These are phyloP conservation scores for Coleophoma crateriformis DNA, from an alignment of 2,329 filamentous ascomycete genomes.

Conservation along the genomic window DNA sequence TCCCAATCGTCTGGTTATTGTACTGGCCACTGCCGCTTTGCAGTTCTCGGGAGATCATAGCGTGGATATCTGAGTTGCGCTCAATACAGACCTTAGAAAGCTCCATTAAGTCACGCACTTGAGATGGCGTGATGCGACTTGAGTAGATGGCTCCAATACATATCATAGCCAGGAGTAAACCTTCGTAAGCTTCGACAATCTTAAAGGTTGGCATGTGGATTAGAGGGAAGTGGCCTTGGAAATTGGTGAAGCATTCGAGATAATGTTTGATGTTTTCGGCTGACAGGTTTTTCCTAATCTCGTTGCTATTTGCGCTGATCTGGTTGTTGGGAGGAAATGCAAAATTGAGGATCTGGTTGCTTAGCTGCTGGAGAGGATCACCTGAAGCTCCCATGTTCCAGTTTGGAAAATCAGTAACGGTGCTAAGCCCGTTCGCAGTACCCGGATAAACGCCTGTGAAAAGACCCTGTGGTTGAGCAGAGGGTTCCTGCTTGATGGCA, in stretches of 20 bases:
- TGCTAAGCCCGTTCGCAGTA: slow-evolving; percentile 18
- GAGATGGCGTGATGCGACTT: slow-evolving; percentile 48
- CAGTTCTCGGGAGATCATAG: slow-evolving; percentile 32
- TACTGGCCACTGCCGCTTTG: slow-evolving; percentile 29
- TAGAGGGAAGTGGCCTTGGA: slow-evolving; percentile 68
- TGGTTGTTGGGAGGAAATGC: slow-evolving; percentile 50
- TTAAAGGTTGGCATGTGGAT: slow-evolving; percentile 69
- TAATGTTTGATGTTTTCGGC: slow-evolving; percentile 66
- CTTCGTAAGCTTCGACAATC: slow-evolving; percentile 58
- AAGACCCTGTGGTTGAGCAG: slow-evolving; percentile 28
- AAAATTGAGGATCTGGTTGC: slow-evolving; percentile 50
- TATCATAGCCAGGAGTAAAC: slow-evolving; percentile 64
- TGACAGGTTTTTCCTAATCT: slow-evolving; percentile 51
- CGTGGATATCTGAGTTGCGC: slow-evolving; percentile 46
- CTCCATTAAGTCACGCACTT: slow-evolving; percentile 65
- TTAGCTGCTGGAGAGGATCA: slow-evolving; percentile 48
- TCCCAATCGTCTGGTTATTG: slow-evolving; percentile 30
- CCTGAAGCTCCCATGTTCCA: slow-evolving; percentile 32
- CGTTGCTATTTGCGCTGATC: slow-evolving; percentile 48
- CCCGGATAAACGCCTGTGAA: slow-evolving; percentile 17
- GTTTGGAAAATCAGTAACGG: slow-evolving; percentile 31
- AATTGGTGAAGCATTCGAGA: slow-evolving; percentile 65
- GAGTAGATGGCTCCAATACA: slow-evolving; percentile 74
- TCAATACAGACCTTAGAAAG: slow-evolving; percentile 53
- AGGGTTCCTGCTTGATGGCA: slow-evolving; percentile 24